Evolutionary conservation across 1,284 basidiomycete genomes (phyloP).

Genomic region (Leccinum subfulvum): DNA sequence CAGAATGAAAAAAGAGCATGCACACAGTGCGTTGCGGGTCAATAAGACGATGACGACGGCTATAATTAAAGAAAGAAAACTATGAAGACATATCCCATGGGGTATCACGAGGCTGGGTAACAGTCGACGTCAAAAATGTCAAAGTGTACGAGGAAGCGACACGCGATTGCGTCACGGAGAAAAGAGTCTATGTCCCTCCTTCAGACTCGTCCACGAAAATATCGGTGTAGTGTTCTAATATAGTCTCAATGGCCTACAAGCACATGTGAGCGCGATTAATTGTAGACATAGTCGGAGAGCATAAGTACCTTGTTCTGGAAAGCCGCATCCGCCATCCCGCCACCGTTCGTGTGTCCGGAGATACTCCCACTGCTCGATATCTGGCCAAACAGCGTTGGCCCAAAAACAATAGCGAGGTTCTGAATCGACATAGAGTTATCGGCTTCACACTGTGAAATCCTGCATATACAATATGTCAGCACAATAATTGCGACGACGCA

Average conservation of each 20-base stretch:
- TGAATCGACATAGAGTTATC: conserved; percentile 92
- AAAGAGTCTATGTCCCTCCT: conserved; percentile 26
- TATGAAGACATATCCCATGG: conserved; percentile 15
- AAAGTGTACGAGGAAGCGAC: neutral
- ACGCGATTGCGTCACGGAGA: neutral
- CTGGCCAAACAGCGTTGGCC: conserved; percentile 87
- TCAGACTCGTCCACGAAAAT: conserved; percentile 76
- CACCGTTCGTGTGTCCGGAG: conserved; percentile 46
- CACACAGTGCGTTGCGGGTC: conserved; percentile 3
- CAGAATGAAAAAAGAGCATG: neutral
- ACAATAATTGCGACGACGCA: neutral
- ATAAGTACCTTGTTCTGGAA: conserved; percentile 49
- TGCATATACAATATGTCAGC: conserved; percentile 33
- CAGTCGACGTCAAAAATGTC: conserved; percentile 12
- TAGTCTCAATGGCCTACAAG: conserved; percentile 72
- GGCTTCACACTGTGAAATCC: conserved; percentile 71
- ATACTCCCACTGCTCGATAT: conserved; percentile 37
- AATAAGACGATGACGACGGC: neutral
- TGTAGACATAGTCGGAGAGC: neutral
- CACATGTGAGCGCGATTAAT: conserved; percentile 16
- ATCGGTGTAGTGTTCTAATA: conserved; percentile 76
- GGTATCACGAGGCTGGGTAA: conserved; percentile 29
- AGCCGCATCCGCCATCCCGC: conserved; percentile 51
- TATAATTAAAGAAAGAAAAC: conserved; percentile 13
- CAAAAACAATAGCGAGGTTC: conserved; percentile 96